phyloP scores from a whole-genome alignment of 305 asterid genomes.

The Fraxinus xanthoxyloides region DNA sequence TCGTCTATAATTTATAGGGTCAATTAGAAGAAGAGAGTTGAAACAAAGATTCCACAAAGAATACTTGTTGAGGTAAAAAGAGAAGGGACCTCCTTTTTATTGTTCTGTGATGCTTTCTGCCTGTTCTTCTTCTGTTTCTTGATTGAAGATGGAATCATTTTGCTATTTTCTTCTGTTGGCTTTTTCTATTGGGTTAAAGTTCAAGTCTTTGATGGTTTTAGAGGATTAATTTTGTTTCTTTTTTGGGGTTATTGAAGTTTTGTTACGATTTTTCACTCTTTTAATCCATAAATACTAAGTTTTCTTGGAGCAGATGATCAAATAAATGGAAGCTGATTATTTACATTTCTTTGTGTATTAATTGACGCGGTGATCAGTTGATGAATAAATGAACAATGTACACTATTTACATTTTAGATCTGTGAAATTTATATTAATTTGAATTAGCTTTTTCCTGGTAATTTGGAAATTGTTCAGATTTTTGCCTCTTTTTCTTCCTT shows the following conservation, averaged over 20 bases:
- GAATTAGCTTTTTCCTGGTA: constrained; percentile 9
- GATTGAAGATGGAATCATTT: constrained; percentile 8
- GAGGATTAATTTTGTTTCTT: not conserved
- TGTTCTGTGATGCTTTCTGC: not conserved
- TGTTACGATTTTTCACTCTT: not conserved
- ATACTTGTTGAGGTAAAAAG: constrained; percentile 7
- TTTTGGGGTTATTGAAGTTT: constrained; percentile 1
- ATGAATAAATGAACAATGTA: not conserved
- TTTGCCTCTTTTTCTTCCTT: constrained; percentile 5
- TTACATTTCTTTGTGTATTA: not conserved
- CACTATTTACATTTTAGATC: constrained; percentile 22
- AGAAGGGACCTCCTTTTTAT: not conserved
- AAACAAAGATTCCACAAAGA: constrained; percentile 24
- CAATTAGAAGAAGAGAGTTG: constrained; percentile 36
- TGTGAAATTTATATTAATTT: constrained; percentile 17
- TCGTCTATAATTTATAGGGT: constrained; percentile 22
- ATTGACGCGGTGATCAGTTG: not conserved
- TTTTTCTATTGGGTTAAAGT: constrained; percentile 7
- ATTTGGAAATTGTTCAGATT: constrained; percentile 25
- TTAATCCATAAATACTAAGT: not conserved
- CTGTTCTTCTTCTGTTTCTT: not conserved
- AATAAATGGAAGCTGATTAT: not conserved
- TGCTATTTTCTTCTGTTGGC: not conserved
- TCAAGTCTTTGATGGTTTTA: constrained; percentile 5
- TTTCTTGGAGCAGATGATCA: not conserved